Base-by-base conservation (phyloP, 2,329 filamentous ascomycete genomes). In the Dothideomycetes sp. region DNA sequence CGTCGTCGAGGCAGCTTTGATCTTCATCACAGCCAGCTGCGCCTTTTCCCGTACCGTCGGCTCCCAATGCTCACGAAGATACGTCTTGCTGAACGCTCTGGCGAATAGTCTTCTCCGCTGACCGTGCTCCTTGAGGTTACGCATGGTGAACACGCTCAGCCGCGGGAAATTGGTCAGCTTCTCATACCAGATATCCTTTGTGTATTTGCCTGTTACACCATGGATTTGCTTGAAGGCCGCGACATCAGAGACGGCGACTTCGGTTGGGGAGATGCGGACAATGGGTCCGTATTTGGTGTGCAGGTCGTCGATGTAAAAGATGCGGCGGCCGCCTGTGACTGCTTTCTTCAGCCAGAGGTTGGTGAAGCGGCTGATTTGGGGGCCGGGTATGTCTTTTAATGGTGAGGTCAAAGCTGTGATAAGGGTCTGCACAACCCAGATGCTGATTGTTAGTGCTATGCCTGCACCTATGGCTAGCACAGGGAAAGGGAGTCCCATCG, bases 251-350 rank as follows among this genome's bases (percentile, higher is more conserved):
- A 58, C 47, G 14, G 52, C 49, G 16, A 58, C 38, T 39, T 58
- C 56, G 8, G 45, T 42, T 1, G 56, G 56, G 16, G 49, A 39
- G 16, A 57, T 46, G 37, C 63, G 55, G 22, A 66, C 51, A 34
- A 65, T 58, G 5, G 63, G 63, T 10, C 61, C 61, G 45, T 62
- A 63, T 40, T 49, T 45, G 31, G 53, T 44, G 40, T 64, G 61
- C 52, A 63, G 51, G 35, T 51, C 52, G 10, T 51, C 45, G 19
- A 64, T 58, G 48, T 62, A 61, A 40, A 60, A 58, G 41, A 61
- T 57, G 1, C 61, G 54, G 8, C 60, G 56, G 4, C 61, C 61
- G 5, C 49, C 50, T 4, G 62, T 47, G n/a, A 62, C 56, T 9
- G 59, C 56, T 3, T 52, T 48, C 43, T 64, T 64, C 18, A 65